A percentile compares a stretch with the other conserved stretches of the same genome.
These are phyloP conservation scores for Secale cereale DNA, from an alignment of 176 grass and related monocot genomes.

Conservation along the genomic window DNA sequence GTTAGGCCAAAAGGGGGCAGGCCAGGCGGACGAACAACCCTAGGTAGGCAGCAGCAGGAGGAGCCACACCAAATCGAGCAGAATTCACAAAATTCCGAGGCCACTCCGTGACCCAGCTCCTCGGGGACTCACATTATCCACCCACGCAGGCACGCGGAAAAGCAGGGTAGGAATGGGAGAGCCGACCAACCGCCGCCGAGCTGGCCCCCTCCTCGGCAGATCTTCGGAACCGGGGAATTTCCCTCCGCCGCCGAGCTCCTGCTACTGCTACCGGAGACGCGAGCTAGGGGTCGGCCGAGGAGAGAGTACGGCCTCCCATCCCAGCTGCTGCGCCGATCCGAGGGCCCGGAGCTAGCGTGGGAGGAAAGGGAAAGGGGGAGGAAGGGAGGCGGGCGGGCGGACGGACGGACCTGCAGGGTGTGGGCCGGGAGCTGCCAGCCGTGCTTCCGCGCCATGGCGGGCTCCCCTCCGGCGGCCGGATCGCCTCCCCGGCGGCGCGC, in stretches of 20 bases:
- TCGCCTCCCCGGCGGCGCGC: constrained; percentile 18
- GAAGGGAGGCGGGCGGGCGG: background rate
- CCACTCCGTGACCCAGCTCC: background rate
- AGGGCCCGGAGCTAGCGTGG: background rate
- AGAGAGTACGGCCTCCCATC: background rate
- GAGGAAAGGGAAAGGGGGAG: background rate
- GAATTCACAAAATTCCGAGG: background rate
- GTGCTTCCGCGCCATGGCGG: constrained; percentile 81
- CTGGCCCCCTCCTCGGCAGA: constrained; percentile 6
- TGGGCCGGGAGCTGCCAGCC: constrained; percentile 97
- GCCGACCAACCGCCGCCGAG: background rate
- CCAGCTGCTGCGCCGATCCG: background rate
- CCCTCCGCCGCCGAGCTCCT: background rate
- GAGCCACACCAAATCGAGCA: constrained; percentile 10
- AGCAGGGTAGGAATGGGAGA: background rate
- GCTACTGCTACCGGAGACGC: background rate
- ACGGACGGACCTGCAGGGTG: constrained; percentile 62
- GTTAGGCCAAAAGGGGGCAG: background rate
- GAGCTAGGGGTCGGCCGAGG: background rate
- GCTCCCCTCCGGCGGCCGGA: background rate
- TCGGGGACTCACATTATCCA: background rate
- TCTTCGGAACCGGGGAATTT: constrained; percentile 11
- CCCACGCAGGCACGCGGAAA: background rate
- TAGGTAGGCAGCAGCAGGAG: background rate
- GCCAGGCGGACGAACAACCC: background rate